phyloP scores from a whole-genome alignment of 345 rosid genomes.

The Pelargonium nanum region DNA sequence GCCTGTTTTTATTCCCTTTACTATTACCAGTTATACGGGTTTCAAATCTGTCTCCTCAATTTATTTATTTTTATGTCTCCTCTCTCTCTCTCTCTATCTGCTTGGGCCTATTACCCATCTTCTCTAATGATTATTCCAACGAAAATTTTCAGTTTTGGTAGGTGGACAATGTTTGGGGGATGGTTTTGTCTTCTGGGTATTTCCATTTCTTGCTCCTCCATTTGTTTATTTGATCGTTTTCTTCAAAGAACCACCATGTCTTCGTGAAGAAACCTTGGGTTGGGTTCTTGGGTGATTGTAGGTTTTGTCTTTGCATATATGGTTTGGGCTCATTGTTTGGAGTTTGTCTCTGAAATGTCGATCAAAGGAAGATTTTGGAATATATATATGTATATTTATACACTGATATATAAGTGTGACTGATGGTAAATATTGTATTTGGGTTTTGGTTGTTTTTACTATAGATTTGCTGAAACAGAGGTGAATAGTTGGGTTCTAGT shows the following conservation, averaged over 20 bases:
- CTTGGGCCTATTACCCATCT: constrained; percentile 30
- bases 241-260: not conserved
- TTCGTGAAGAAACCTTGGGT: constrained; percentile 1
- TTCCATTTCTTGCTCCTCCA: constrained; percentile 19
- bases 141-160: constrained; percentile 25
- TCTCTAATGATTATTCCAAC: constrained; percentile 15
- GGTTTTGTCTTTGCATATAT: constrained; percentile 27
- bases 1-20: constrained; percentile 21
- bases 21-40: constrained; percentile 9
- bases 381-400: not conserved
- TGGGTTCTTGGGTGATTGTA: constrained; percentile 20
- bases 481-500: constrained; percentile 9
- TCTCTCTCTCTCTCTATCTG: constrained; percentile 31
- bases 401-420: not conserved
- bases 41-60: constrained; percentile 13
- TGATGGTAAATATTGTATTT: not conserved
- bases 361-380: constrained; percentile 1
- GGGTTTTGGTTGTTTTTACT: not conserved
- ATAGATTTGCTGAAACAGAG: constrained; percentile 20
- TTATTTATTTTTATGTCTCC: not conserved
- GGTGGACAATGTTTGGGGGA: constrained; percentile 37
- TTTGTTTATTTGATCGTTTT: constrained; percentile 4
- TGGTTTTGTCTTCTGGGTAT: constrained; percentile 51
- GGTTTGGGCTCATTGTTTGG: constrained; percentile 8
- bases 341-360: not conserved